Conservation (phyloP, 176 grass and related monocot genomes). For the Avena sativa region DNA sequence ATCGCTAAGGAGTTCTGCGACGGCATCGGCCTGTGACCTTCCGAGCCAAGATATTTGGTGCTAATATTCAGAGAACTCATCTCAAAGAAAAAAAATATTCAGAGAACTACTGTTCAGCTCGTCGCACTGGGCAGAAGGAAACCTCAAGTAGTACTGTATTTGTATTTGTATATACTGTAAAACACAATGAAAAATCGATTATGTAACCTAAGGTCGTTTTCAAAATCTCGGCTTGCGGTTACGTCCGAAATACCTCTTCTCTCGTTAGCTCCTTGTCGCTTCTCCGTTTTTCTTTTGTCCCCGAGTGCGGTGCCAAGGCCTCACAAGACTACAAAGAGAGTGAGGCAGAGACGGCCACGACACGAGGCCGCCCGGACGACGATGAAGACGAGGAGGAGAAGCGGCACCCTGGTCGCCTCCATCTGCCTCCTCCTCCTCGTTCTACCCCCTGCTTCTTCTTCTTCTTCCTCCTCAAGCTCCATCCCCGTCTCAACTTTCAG, state of each 20-base stretch:
- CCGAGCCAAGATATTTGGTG: too few species aligned
- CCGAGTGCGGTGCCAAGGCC: background rate
- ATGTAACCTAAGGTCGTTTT: too few species aligned
- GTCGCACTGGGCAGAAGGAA: too few species aligned
- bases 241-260: background rate
- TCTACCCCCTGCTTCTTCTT: background rate
- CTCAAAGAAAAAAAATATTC: too few species aligned
- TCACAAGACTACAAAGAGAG: conserved; percentile 2
- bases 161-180: too few species aligned
- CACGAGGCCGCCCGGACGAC: background rate
- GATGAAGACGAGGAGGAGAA: background rate
- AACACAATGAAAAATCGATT: too few species aligned
- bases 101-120: too few species aligned
- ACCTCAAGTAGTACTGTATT: too few species aligned
- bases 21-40: too few species aligned
- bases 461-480: background rate
- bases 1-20: too few species aligned
- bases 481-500: background rate
- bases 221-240: background rate
- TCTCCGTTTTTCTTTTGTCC: background rate
- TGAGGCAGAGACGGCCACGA: background rate
- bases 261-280: background rate
- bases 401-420: background rate
- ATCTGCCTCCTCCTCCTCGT: background rate
- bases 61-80: too few species aligned